Percentiles rank a stretch among this genome's conserved stretches.
Evolutionary conservation across 805 yeast genomes (phyloP).

Genomic region (Pichia kluyveri): DNA sequence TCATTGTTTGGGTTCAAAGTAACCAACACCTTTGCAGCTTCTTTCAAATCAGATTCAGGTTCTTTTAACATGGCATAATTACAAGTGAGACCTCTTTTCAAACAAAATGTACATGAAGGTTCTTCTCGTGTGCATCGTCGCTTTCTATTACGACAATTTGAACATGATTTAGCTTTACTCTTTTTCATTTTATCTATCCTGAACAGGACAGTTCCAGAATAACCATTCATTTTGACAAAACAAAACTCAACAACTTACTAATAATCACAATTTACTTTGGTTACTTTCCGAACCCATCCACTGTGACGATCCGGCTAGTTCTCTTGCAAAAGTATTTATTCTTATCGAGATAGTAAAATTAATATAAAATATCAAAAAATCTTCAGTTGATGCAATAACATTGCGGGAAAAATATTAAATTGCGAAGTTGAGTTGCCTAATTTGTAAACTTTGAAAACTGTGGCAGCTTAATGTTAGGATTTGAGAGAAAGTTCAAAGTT

Average conservation of each 20-base stretch:
- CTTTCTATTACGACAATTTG: constrained; percentile 51
- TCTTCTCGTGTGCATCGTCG: constrained; percentile 52
- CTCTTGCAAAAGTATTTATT: not conserved
- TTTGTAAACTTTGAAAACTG: not conserved
- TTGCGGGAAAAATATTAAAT: too few species aligned
- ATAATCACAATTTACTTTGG: too few species aligned
- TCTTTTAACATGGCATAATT: not conserved
- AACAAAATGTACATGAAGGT: constrained; percentile 50
- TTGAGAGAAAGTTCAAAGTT: too few species aligned
- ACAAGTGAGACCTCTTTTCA: not conserved
- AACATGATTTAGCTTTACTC: constrained; percentile 28
- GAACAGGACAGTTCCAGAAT: constrained; percentile 13
- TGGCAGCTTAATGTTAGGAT: too few species aligned
- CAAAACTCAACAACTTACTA: too few species aligned
- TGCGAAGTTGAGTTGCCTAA: not conserved
- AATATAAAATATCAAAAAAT: too few species aligned
- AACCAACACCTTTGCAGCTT: not conserved
- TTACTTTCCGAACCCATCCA: too few species aligned
- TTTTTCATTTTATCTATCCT: constrained; percentile 4
- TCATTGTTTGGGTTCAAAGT: not conserved
- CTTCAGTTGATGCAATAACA: not conserved
- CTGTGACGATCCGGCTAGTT: too few species aligned
- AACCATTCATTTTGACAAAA: not conserved
- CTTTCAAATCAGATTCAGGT: not conserved
- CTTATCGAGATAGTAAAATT: not conserved